Evolutionary conservation across 805 yeast genomes (phyloP).

Genomic region (Barnettozyma botsteinii): DNA sequence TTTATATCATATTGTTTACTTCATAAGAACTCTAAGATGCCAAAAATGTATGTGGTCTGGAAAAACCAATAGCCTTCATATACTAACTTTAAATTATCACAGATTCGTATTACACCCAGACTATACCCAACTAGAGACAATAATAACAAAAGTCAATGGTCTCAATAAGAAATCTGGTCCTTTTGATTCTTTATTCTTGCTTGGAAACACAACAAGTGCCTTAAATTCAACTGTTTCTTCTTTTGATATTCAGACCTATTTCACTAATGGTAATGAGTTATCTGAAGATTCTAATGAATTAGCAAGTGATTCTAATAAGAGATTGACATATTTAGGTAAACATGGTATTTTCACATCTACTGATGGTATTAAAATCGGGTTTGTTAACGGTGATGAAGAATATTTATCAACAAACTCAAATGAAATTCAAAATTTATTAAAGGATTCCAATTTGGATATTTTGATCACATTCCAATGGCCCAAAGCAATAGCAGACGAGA

Average conservation of each 20-base stretch:
- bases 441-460: constrained; percentile 40
- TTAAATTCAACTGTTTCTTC: not conserved
- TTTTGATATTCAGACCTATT: constrained; percentile 19
- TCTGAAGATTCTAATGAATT: constrained; percentile 3
- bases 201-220: constrained; percentile 39
- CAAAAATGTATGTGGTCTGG: not conserved
- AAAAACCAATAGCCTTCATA: not conserved
- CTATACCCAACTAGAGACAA: constrained; percentile 18
- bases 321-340: constrained; percentile 18
- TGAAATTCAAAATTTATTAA: constrained; percentile 19
- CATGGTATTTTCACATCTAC: constrained; percentile 35
- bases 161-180: constrained; percentile 60
- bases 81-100: constrained; percentile 1
- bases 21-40: too few species aligned
- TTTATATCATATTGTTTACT: too few species aligned
- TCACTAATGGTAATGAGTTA: constrained; percentile 18
- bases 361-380: constrained; percentile 45
- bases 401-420: constrained; percentile 22
- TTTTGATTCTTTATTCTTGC: constrained; percentile 46
- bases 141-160: constrained; percentile 41
- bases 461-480: constrained; percentile 62
- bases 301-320: not conserved
- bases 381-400: constrained; percentile 30
- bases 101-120: constrained; percentile 20
- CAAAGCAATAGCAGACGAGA: constrained; percentile 38